A percentile compares a stretch with the other conserved stretches of the same genome.
phyloP scores from a whole-genome alignment of 805 yeast species.

The Diddensiella caesifluorescens region DNA sequence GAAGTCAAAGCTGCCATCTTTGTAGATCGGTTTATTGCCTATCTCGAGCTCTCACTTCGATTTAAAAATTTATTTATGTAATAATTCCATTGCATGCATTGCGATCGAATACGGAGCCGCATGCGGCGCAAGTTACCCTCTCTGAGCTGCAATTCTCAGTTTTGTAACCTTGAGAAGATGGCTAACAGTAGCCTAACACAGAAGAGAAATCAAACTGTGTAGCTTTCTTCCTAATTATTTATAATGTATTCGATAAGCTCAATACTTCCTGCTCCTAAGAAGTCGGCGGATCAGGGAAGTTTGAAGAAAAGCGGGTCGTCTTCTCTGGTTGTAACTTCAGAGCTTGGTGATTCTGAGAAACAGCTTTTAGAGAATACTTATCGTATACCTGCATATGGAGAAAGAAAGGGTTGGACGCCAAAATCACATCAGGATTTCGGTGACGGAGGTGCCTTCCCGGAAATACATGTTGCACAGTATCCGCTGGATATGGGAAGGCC shows the following conservation, averaged over 20 bases:
- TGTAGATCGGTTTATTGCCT: no score
- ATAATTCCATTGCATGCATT: no score
- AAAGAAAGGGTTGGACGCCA: constrained; percentile 28
- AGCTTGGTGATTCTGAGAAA: constrained; percentile 2
- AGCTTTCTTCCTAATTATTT: no score
- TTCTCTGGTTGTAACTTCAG: constrained; percentile 1
- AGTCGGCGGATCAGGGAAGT: not conserved
- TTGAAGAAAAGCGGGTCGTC: not conserved
- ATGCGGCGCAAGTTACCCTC: no score
- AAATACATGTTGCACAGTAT: constrained; percentile 31
- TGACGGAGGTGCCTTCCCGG: constrained; percentile 35
- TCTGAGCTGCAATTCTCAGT: no score
- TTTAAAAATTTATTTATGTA: no score
- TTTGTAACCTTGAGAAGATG: no score
- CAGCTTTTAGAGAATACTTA: not conserved
- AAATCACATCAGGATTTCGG: constrained; percentile 26
- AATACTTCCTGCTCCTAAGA: constrained; percentile 16
- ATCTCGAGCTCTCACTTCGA: no score
- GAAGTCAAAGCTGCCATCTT: not conserved
- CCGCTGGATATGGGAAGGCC: constrained; percentile 30
- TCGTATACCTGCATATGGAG: constrained; percentile 25
- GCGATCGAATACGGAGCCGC: no score
- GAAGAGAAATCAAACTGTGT: no score
- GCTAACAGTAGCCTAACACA: no score
- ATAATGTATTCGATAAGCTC: constrained; percentile 16